Percentiles rank a stretch among this genome's conserved stretches.
These are phyloP conservation scores for Schwanniomyces polymorphus DNA, from an alignment of 805 yeast genomes.

Conservation along the genomic window DNA sequence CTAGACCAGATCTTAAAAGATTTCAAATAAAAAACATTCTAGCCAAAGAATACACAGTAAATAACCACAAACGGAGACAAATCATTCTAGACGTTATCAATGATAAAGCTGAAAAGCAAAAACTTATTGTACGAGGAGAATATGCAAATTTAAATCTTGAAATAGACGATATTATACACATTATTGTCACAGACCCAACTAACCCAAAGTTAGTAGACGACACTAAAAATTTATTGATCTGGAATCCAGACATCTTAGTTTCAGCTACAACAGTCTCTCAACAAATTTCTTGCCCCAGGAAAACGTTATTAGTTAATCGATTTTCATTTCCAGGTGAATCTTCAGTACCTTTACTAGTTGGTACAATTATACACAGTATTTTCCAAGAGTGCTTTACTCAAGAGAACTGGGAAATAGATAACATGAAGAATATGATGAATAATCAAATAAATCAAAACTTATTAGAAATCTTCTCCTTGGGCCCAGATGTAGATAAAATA, in stretches of 20 bases:
- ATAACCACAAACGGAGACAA: slow-evolving; percentile 40
- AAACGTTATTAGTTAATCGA: slow-evolving; percentile 59
- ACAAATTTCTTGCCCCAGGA: slow-evolving; percentile 70
- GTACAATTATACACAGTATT: slow-evolving; percentile 76
- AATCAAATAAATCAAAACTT: slow-evolving; percentile 41
- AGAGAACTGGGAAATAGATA: slow-evolving; percentile 34
- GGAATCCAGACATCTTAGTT: slow-evolving; percentile 81
- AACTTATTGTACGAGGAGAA: slow-evolving; percentile 59
- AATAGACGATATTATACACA: slow-evolving; percentile 59
- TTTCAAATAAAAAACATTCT: slow-evolving; percentile 42
- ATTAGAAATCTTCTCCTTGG: slow-evolving; percentile 56
- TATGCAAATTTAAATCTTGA: slow-evolving; percentile 53
- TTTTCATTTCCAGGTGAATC: slow-evolving; percentile 64
- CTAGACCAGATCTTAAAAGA: slow-evolving; percentile 47
- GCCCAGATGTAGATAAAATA: slow-evolving; percentile 46
- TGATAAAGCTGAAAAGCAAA: slow-evolving; percentile 25
- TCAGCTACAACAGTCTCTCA: slow-evolving; percentile 83
- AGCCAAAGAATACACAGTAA: slow-evolving; percentile 26
- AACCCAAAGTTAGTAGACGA: slow-evolving; percentile 52
- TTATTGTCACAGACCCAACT: slow-evolving; percentile 46
- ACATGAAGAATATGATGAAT: slow-evolving; percentile 40
- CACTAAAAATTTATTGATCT: slow-evolving; percentile 60
- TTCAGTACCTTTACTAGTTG: slow-evolving; percentile 69
- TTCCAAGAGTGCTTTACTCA: slow-evolving; percentile 58
- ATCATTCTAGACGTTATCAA: slow-evolving; percentile 54